A percentile compares a stretch with the other conserved stretches of the same genome.
These are phyloP conservation scores for Leucosporidium scottii DNA, from an alignment of 768 basidiomycete genomes.

Conservation along the genomic window DNA sequence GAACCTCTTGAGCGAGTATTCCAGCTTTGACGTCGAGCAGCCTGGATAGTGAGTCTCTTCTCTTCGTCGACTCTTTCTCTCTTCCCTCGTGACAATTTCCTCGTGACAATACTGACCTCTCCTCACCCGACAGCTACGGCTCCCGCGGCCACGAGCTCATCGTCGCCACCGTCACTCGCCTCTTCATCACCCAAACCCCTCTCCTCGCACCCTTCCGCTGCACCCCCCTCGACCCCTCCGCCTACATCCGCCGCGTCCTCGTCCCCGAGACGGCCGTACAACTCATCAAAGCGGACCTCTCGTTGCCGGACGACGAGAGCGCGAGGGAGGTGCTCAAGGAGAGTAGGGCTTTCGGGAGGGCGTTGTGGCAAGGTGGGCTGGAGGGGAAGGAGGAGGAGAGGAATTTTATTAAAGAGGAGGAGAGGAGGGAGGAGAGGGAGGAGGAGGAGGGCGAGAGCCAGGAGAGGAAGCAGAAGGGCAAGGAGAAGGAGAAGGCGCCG, in stretches of 20 bases:
- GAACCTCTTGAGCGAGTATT: constrained; percentile 67
- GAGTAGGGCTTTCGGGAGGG: constrained; percentile 73
- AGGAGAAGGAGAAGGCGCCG: background rate
- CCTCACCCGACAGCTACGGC: constrained; percentile 58
- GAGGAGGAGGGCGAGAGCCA: constrained; percentile 44
- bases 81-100: too few relatives aligned
- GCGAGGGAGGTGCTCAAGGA: constrained; percentile 62
- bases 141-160: constrained; percentile 76
- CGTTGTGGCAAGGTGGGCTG: constrained; percentile 52
- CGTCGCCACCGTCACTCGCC: constrained; percentile 62
- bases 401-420: constrained; percentile 14
- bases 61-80: background rate
- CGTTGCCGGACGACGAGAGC: constrained; percentile 41
- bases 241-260: constrained; percentile 76
- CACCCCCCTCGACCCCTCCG: constrained; percentile 57
- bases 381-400: constrained; percentile 4
- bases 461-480: constrained; percentile 38
- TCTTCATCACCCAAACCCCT: constrained; percentile 54
- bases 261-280: constrained; percentile 77
- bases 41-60: constrained; percentile 72
- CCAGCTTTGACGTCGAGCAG: constrained; percentile 70
- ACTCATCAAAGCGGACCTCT: constrained; percentile 71
- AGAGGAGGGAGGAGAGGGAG: constrained; percentile 42
- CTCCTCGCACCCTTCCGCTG: constrained; percentile 47
- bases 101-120: background rate